Evolutionary conservation across 768 basidiomycete genomes (phyloP), one percentile per base, ranked within the genome.

Genomic region (Sarcomyxa edulis): DNA sequence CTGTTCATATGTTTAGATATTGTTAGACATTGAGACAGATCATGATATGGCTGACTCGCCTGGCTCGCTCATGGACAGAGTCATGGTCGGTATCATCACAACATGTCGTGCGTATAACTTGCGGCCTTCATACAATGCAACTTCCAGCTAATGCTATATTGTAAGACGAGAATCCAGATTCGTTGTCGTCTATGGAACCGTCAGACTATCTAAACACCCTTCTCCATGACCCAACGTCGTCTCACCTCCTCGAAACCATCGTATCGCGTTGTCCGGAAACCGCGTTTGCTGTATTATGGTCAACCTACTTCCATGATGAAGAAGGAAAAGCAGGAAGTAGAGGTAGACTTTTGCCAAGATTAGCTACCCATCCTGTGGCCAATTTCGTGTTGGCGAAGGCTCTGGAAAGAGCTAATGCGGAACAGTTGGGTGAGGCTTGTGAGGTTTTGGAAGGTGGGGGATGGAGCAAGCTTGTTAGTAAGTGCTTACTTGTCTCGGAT

Each of bases 311-410:
- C 54, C 14, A 35, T 2, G n/a, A n/a, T n/a, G n/a, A n/a, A n/a
- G 58, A 63, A 30, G 79, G 78, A n/a, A 80, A 81, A 45, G n/a
- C n/a, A n/a, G n/a, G n/a, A n/a, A n/a, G n/a, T n/a, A n/a, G n/a
- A n/a, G n/a, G n/a, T n/a, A n/a, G n/a, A n/a, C n/a, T n/a, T n/a
- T 65, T 96, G 25, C 60, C 71, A 3, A 74, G 83, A 40, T 65
- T 96, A 20, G 81, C 85, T 12, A 66, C 72, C 14, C 95, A 99
- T 58, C 91, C 94, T 3, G 86, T 94, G 2, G 92, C 89, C 9
- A 99, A 98, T 54, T 99, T 92, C 50, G 93, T 97, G 15, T 69
- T 93, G 4, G 84, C 93, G 1, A 84, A 80, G 55, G 86, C 83
- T 1, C 47, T 94, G 19, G 76, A 77, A 35, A 68, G 88, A 32